Percentiles rank a stretch among this genome's conserved stretches.
Conservation (phyloP, 352 stramenopile species). For the Globisporangium recalcitrans region DNA sequence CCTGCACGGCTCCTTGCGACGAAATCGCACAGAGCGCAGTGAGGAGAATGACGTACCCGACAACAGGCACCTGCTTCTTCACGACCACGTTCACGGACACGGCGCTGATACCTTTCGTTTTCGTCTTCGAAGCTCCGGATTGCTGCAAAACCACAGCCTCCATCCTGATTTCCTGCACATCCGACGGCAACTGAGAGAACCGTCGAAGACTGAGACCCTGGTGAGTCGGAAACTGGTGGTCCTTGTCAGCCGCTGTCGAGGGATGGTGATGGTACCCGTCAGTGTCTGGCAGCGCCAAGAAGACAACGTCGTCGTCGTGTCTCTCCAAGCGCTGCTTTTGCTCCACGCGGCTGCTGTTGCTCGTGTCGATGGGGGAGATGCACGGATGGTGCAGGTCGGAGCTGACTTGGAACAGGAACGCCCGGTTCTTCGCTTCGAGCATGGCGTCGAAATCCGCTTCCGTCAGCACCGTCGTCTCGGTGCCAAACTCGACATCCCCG, state of each 20-base stretch:
- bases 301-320: slow-evolving; percentile 19
- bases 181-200: slow-evolving; percentile 24
- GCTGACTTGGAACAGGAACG: slow-evolving; percentile 21
- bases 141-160: slow-evolving; percentile 27
- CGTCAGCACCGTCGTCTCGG: slow-evolving; percentile 4
- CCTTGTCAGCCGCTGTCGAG: not conserved
- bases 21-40: slow-evolving; percentile 35
- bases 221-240: not conserved
- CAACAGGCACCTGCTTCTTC: slow-evolving; percentile 37
- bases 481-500: not conserved
- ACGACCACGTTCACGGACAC: slow-evolving; percentile 36
- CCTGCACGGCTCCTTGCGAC: slow-evolving; percentile 39
- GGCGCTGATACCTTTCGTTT: not conserved
- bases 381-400: not conserved
- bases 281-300: slow-evolving; percentile 29
- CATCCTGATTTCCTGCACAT: slow-evolving; percentile 31
- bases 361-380: not conserved
- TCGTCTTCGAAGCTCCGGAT: not conserved
- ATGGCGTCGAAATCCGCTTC: slow-evolving; percentile 18
- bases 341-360: not conserved
- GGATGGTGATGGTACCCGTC: not conserved
- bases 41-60: slow-evolving; percentile 42
- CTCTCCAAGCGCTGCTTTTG: not conserved
- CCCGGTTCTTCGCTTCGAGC: slow-evolving; percentile 14
- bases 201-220: not conserved